phyloP scores from a whole-genome alignment of 2,329 filamentous ascomycete species.

The Colletotrichum destructivum region DNA sequence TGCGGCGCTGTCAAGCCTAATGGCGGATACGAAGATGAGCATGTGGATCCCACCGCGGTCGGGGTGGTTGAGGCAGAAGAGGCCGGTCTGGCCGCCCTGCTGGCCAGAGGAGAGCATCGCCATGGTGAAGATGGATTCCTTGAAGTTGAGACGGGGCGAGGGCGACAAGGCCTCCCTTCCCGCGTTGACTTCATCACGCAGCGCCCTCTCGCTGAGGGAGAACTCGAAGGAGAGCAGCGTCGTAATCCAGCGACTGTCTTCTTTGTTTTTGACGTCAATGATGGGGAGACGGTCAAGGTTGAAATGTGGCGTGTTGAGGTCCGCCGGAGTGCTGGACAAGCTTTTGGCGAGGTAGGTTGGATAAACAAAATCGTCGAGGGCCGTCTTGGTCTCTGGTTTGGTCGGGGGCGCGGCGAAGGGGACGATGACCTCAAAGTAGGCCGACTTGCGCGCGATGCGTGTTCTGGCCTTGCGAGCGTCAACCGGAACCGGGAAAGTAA shows the following conservation, averaged over 20 bases:
- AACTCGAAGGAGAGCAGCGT: constrained; percentile 58
- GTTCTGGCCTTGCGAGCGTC: constrained; percentile 53
- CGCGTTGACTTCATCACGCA: constrained; percentile 50
- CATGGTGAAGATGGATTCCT: constrained; percentile 64
- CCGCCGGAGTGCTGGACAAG: constrained; percentile 50
- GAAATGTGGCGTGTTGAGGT: constrained; percentile 58
- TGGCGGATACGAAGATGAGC: constrained; percentile 57
- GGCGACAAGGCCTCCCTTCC: constrained; percentile 45
- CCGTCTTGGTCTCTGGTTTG: not conserved
- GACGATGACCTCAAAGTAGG: constrained; percentile 62
- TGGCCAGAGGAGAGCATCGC: constrained; percentile 62
- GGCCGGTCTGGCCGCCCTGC: constrained; percentile 60
- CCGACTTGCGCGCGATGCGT: constrained; percentile 60
- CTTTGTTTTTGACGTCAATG: constrained; percentile 55
- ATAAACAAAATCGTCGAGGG: constrained; percentile 54
- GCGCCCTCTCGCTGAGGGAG: constrained; percentile 57
- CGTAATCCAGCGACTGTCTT: constrained; percentile 55
- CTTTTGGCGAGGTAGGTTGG: constrained; percentile 50
- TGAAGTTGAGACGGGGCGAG: constrained; percentile 60
- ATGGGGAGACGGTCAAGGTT: constrained; percentile 63
- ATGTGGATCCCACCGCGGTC: constrained; percentile 57
- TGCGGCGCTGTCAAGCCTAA: constrained; percentile 61
- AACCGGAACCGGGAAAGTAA: constrained; percentile 60
- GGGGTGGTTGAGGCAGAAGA: constrained; percentile 60
- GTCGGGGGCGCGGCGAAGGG: constrained; percentile 48